These are phyloP conservation scores for Tuber melanosporum DNA, from an alignment of 495 filamentous ascomycete species.

Conservation along the genomic window DNA sequence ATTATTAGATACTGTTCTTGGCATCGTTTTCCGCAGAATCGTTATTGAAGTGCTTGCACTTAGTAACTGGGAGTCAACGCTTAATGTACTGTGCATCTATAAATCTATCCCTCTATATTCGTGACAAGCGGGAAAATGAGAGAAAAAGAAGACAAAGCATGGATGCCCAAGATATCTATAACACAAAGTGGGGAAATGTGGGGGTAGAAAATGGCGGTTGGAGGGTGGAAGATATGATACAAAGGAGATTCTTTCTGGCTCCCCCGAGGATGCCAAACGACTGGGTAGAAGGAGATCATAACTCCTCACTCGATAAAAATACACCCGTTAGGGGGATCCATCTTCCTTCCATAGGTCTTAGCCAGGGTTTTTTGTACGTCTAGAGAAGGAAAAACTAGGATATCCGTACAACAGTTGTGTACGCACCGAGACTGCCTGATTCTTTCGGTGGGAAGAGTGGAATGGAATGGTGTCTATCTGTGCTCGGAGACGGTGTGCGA, in stretches of 20 bases:
- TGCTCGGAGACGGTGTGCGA: neutral
- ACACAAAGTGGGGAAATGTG: too few species aligned
- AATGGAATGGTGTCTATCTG: neutral
- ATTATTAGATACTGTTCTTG: neutral
- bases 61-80: too few species aligned
- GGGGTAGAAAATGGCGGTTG: too few species aligned
- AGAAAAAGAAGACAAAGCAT: neutral
- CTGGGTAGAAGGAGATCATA: neutral
- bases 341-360: neutral
- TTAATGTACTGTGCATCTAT: neutral
- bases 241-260: neutral
- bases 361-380: neutral
- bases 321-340: neutral
- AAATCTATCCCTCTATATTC: neutral
- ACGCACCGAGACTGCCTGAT: neutral
- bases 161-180: too few species aligned
- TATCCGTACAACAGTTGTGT: neutral
- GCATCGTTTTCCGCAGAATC: neutral
- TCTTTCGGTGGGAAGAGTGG: too few species aligned
- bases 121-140: neutral
- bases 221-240: neutral
- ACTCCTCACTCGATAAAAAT: neutral
- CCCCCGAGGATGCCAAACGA: too few species aligned
- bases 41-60: neutral
- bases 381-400: neutral